A percentile compares a stretch with the other conserved stretches of the same genome.
Evolutionary conservation across 2,329 filamentous ascomycete genomes (phyloP).

Genomic region (Cercospora janseana): DNA sequence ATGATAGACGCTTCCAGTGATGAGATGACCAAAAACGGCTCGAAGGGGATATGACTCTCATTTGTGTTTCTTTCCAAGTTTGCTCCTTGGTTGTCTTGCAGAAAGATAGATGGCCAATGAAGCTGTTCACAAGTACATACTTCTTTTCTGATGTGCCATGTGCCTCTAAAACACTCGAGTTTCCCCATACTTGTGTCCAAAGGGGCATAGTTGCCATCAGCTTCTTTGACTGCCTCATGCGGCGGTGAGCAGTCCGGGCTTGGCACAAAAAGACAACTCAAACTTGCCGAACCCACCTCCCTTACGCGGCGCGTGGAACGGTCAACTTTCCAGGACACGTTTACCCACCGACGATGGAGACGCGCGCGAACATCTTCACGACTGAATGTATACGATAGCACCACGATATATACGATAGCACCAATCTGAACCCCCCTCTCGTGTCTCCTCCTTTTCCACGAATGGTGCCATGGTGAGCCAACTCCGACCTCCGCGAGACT

Average conservation of each 20-base stretch:
- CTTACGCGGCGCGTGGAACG: no score
- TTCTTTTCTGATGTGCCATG: neutral
- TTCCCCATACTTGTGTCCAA: no score
- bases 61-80: constrained; percentile 25
- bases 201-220: no score
- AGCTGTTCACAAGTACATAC: constrained; percentile 18
- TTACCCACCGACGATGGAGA: constrained; percentile 10
- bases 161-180: no score
- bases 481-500: constrained; percentile 66
- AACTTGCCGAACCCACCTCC: no score
- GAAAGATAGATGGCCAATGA: constrained; percentile 21
- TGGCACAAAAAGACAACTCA: no score
- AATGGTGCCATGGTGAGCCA: constrained; percentile 14
- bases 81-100: constrained; percentile 25
- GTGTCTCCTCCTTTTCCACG: neutral
- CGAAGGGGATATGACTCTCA: constrained; percentile 25
- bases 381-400: constrained; percentile 8
- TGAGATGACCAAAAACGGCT: constrained; percentile 20
- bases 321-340: no score
- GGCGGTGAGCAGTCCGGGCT: no score
- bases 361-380: neutral
- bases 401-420: constrained; percentile 4
- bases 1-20: constrained; percentile 20
- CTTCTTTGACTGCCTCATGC: no score
- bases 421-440: neutral